Percentiles rank a stretch among this genome's conserved stretches.
phyloP scores from a whole-genome alignment of 805 yeast species.

The Cyberlindnera amylophila region DNA sequence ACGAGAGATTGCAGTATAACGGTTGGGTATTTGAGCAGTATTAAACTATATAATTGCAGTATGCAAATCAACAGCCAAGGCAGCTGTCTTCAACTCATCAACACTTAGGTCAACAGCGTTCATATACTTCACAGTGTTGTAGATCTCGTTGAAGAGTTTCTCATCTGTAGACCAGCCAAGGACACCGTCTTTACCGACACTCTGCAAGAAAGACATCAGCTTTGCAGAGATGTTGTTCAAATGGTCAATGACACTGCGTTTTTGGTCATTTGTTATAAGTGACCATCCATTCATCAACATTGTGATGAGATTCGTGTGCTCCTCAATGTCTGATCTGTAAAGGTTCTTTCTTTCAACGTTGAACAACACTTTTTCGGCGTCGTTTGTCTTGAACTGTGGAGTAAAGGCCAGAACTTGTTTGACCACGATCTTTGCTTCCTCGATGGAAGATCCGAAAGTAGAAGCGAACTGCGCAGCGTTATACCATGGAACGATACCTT shows the following conservation, averaged over 20 bases:
- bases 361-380: slow-evolving; percentile 45
- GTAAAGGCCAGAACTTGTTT: slow-evolving; percentile 13
- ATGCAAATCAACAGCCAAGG: slow-evolving; percentile 4
- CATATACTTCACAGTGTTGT: slow-evolving; percentile 1
- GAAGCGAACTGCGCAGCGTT: slow-evolving; percentile 28
- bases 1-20: background rate
- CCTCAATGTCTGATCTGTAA: slow-evolving; percentile 48
- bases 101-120: background rate
- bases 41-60: background rate
- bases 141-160: slow-evolving; percentile 15
- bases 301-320: slow-evolving; percentile 19
- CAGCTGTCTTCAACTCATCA: background rate
- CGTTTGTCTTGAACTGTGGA: slow-evolving; percentile 18
- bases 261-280: slow-evolving; percentile 2
- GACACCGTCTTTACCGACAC: slow-evolving; percentile 15
- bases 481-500: slow-evolving; percentile 34
- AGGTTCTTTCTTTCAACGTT: slow-evolving; percentile 66
- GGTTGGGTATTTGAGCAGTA: background rate
- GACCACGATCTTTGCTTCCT: slow-evolving; percentile 13
- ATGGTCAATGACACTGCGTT: background rate
- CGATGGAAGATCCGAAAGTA: slow-evolving; percentile 8
- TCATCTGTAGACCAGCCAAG: slow-evolving; percentile 26
- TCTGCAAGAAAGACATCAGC: slow-evolving; percentile 3
- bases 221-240: background rate
- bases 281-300: slow-evolving; percentile 20